phyloP scores from a whole-genome alignment of 345 rosid species.

The Ceriops tagal region DNA sequence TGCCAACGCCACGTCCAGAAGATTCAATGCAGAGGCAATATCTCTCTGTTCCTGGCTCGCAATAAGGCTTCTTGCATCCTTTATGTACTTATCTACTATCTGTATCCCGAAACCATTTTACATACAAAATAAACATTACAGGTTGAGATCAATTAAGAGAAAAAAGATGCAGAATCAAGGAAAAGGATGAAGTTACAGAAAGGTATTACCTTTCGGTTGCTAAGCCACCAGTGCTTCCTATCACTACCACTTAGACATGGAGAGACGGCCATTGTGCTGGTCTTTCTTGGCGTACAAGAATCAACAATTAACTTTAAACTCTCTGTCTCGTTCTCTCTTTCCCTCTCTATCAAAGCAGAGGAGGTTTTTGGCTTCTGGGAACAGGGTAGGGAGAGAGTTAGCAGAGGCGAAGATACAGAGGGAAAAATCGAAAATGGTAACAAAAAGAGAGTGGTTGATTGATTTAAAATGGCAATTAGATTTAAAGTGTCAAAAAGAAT shows the following conservation, averaged over 20 bases:
- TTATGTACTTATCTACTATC: conserved; percentile 73
- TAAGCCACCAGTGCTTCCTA: conserved; percentile 89
- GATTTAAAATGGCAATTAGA: conserved; percentile 2
- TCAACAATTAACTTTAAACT: conserved; percentile 22
- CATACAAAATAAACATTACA: not conserved
- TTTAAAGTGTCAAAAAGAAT: conserved; percentile 3
- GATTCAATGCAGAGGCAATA: conserved; percentile 56
- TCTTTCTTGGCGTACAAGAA: conserved; percentile 20
- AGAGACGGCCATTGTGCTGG: conserved; percentile 41
- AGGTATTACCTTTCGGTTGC: conserved; percentile 64
- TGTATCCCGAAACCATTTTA: conserved; percentile 14
- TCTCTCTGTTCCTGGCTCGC: conserved; percentile 60
- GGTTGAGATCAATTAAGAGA: not conserved
- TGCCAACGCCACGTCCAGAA: conserved; percentile 72
- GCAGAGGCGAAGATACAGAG: conserved; percentile 19
- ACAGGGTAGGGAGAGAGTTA: not conserved
- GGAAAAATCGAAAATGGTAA: conserved; percentile 18
- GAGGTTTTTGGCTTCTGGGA: conserved; percentile 24
- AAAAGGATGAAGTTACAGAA: not conserved
- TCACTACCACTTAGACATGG: conserved; percentile 33
- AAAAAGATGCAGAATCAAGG: not conserved
- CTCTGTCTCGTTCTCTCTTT: not conserved
- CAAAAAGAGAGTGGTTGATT: conserved; percentile 5
- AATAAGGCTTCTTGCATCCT: conserved; percentile 66
- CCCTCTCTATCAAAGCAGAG: conserved; percentile 15